A percentile compares a stretch with the other conserved stretches of the same genome.
Conservation (phyloP, 495 filamentous ascomycete genomes). For the Oleoguttula mirabilis region DNA sequence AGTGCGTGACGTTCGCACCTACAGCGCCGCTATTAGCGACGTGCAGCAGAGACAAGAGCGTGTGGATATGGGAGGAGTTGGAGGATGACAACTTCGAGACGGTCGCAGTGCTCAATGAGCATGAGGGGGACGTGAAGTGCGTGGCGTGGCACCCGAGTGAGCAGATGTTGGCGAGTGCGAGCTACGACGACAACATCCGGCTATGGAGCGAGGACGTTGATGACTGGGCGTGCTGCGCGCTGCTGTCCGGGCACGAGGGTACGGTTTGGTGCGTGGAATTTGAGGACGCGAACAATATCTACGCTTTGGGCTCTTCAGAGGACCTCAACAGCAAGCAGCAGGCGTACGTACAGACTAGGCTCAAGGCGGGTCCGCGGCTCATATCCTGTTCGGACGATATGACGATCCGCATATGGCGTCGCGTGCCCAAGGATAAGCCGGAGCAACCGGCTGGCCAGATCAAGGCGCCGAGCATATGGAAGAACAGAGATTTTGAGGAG, state of each 20-base stretch:
- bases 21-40: conserved; percentile 69
- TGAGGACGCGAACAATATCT: conserved; percentile 41
- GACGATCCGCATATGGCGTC: conserved; percentile 65
- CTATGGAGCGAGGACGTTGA: conserved; percentile 83
- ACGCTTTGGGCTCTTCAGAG: conserved; percentile 24
- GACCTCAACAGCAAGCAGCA: conserved; percentile 30
- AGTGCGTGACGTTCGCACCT: conserved; percentile 68
- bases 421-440: conserved; percentile 43
- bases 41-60: conserved; percentile 79
- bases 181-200: conserved; percentile 85
- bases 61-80: conserved; percentile 99
- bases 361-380: conserved; percentile 50
- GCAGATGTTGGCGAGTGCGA: conserved; percentile 66
- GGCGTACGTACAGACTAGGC: conserved; percentile 26
- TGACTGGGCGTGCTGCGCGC: conserved; percentile 86
- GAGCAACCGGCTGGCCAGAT: conserved; percentile 28
- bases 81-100: conserved; percentile 93
- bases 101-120: conserved; percentile 83
- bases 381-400: conserved; percentile 68
- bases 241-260: conserved; percentile 58
- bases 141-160: conserved; percentile 81
- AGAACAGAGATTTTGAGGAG: conserved; percentile 56
- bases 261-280: conserved; percentile 88
- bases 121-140: conserved; percentile 87
- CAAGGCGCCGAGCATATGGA: conserved; percentile 68